Evolutionary conservation across 2,329 filamentous ascomycete species (phyloP), one percentile per base, ranked within the genome.

Genomic region (Fusarium odoratissimum): DNA sequence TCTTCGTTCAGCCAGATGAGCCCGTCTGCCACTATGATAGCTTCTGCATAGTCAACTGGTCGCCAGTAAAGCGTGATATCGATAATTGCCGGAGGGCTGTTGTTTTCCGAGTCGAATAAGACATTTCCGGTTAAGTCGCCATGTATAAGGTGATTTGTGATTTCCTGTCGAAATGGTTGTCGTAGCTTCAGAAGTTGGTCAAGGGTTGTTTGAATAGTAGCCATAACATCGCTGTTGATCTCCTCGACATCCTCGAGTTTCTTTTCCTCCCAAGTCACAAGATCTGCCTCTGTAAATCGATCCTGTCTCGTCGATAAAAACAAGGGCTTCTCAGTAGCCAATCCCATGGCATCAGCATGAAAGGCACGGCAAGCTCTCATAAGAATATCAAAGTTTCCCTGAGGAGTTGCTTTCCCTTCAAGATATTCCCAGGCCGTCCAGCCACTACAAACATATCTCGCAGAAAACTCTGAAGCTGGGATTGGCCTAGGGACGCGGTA

Each of bases 21-120:
- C 1, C 65, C 60, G 5, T 69, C 68, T 5, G 68, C 60, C 4
- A 69, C 37, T 7, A 61, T 51, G 13, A 71, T 65, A 6, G 68
- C 60, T 31, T 61, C 60, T 41, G 68, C 56, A 33, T 69, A 66
- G 3, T 40, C 35, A 12, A 19, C 65, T 3, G 60, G 60, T 4
- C 68, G 30, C 67, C 51, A 69, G 51, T 69, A 69, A 6, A 65
- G 42, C 2, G 60, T 71, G 8, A 71, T 48, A 1, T 69, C 60
- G 5, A 71, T 66, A 23, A 71, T 71, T 9, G 37, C 37, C 1
- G 65, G 64, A 4, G 49, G 35, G 1, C 8, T 44, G 12, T 45
- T n/a, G 6, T 4, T 6, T 5, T 21, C 23, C 8, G 30, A 5
- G 16, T 64, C 13, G 6, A 70, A 69, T 0, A 70, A 31, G 3